phyloP scores from a whole-genome alignment of 257 asterid genomes.

The Scutellaria minor region DNA sequence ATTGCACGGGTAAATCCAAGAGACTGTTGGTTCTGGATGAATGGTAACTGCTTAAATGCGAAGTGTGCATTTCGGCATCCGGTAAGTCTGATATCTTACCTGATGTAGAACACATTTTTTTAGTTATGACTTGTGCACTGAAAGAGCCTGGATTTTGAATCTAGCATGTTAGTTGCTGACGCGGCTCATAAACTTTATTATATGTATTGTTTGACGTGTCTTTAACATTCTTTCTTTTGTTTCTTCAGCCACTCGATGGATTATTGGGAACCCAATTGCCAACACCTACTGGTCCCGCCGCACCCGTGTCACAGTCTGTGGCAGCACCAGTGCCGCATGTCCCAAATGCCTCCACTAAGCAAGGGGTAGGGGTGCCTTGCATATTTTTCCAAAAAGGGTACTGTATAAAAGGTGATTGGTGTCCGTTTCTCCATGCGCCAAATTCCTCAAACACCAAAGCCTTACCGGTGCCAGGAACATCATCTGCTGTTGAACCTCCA shows the following conservation, averaged over 20 bases:
- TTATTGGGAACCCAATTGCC: constrained; percentile 61
- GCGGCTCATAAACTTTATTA: not conserved
- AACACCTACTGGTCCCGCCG: constrained; percentile 54
- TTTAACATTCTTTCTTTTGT: constrained; percentile 2
- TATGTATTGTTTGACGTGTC: not conserved
- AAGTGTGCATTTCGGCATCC: constrained; percentile 89
- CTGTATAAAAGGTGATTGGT: constrained; percentile 89
- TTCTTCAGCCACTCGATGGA: constrained; percentile 84
- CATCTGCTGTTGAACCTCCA: constrained; percentile 46
- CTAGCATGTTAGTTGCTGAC: constrained; percentile 7
- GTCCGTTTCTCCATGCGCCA: constrained; percentile 75
- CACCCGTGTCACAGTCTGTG: constrained; percentile 49
- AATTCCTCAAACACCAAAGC: constrained; percentile 53
- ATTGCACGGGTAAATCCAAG: constrained; percentile 81
- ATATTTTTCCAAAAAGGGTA: constrained; percentile 76
- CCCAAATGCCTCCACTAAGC: constrained; percentile 59
- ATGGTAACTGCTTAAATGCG: constrained; percentile 86
- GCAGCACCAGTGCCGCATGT: constrained; percentile 44
- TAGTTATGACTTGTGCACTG: not conserved
- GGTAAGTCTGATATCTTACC: constrained; percentile 52
- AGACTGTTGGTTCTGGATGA: constrained; percentile 86
- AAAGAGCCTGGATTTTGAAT: constrained; percentile 6
- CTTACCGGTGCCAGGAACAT: constrained; percentile 38
- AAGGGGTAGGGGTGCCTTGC: constrained; percentile 70
- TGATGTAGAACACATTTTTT: constrained; percentile 10